Percentiles rank a stretch among this genome's conserved stretches.
Conservation (phyloP, 2,329 filamentous ascomycete species). For the Claviceps spartinae region DNA sequence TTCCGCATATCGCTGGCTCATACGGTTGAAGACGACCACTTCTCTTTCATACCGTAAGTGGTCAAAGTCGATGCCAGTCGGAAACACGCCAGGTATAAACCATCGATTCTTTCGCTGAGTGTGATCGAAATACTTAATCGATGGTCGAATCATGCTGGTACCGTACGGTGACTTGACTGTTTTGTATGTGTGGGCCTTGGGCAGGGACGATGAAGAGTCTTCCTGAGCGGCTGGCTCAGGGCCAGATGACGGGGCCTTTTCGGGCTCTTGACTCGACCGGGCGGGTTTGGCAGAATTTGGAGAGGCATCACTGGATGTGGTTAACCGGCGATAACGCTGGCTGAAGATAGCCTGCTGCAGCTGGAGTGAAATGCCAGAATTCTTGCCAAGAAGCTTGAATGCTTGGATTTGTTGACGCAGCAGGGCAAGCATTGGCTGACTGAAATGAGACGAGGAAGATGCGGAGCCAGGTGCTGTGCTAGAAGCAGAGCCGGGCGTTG, state of each 20-base stretch:
- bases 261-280: constrained; percentile 18
- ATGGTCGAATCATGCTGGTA: constrained; percentile 34
- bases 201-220: constrained; percentile 14
- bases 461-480: constrained; percentile 17
- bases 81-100: constrained; percentile 78
- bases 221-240: constrained; percentile 22
- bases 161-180: constrained; percentile 63
- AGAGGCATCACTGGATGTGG: constrained; percentile 35
- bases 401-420: constrained; percentile 79
- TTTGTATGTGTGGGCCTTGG: constrained; percentile 47
- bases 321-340: constrained; percentile 51
- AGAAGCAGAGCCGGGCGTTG: constrained; percentile 22
- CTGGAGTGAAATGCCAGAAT: constrained; percentile 62
- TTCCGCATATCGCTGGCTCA: constrained; percentile 72
- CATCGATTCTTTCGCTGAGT: constrained; percentile 59
- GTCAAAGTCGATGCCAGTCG: constrained; percentile 76
- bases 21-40: constrained; percentile 76
- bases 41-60: constrained; percentile 78
- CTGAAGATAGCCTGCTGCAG: constrained; percentile 77
- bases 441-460: constrained; percentile 46
- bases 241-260: constrained; percentile 23
- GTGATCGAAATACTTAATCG: constrained; percentile 72
- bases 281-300: constrained; percentile 22
- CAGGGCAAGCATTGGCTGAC: constrained; percentile 57
- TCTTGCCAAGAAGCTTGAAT: constrained; percentile 82